Percentiles rank a stretch among this genome's conserved stretches.
Evolutionary conservation across 2,329 filamentous ascomycete genomes (phyloP).

Genomic region (Xylariaceae sp.): DNA sequence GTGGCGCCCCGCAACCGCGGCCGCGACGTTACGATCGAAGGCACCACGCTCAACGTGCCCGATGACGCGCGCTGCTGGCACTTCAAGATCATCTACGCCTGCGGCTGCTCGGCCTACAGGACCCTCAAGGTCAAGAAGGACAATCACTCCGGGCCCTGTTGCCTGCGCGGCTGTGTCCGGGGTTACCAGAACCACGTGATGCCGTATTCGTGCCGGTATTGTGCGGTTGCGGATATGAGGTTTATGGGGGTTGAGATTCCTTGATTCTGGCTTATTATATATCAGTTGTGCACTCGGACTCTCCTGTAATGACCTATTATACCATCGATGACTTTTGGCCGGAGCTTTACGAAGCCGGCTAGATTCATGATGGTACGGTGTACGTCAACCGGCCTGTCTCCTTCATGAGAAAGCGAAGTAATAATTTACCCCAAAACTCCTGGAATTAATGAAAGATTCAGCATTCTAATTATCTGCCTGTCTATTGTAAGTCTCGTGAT

Average conservation of each 20-base stretch:
- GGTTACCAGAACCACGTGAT: neutral
- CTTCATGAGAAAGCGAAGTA: no score
- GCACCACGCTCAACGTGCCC: slow-evolving; percentile 7
- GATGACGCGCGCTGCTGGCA: slow-evolving; percentile 14
- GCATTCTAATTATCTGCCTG: no score
- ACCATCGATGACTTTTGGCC: no score
- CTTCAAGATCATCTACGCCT: slow-evolving; percentile 13
- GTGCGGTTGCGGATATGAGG: slow-evolving; percentile 2
- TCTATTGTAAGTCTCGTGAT: neutral
- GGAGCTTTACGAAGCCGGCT: no score
- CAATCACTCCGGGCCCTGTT: slow-evolving; percentile 14
- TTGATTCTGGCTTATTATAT: neutral
- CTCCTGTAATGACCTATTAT: neutral
- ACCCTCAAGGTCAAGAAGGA: slow-evolving; percentile 16
- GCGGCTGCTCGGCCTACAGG: slow-evolving; percentile 11
- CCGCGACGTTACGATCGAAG: slow-evolving; percentile 5
- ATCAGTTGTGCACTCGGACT: neutral
- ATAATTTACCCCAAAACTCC: no score
- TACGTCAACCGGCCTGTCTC: no score
- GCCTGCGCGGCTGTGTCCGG: slow-evolving; percentile 5
- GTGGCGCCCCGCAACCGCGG: neutral
- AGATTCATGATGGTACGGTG: no score
- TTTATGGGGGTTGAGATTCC: neutral
- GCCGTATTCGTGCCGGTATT: slow-evolving; percentile 3
- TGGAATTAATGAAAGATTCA: no score